Conservation (phyloP, 2,329 filamentous ascomycete genomes). For the Claviceps sp. region DNA sequence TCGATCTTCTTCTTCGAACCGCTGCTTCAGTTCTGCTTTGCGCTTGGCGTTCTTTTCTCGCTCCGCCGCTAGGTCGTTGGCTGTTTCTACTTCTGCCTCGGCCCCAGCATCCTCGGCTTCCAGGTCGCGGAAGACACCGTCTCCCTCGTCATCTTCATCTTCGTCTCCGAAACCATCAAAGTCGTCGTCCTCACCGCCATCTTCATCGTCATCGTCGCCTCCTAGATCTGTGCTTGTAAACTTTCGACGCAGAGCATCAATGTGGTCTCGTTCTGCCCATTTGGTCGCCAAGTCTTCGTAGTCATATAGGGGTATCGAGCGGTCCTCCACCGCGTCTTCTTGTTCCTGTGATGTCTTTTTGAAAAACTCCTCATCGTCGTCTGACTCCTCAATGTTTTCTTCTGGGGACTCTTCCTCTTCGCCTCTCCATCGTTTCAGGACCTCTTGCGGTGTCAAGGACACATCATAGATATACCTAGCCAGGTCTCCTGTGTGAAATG, state of each 20-base stretch:
- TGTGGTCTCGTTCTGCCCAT: conserved; percentile 68
- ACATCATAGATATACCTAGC: conserved; percentile 83
- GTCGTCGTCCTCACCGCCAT: conserved; percentile 36
- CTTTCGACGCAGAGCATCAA: conserved; percentile 58
- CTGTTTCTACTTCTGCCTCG: conserved; percentile 25
- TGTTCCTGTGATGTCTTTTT: conserved; percentile 49
- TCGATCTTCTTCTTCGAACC: conserved; percentile 96
- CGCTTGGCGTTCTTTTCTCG: conserved; percentile 78
- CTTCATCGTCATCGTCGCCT: conserved; percentile 25
- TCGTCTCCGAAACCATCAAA: conserved; percentile 39
- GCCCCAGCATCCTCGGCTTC: conserved; percentile 37
- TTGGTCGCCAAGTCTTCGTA: conserved; percentile 71
- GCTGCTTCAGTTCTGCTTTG: conserved; percentile 86
- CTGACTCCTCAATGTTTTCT: conserved; percentile 38
- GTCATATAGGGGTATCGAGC: conserved; percentile 64
- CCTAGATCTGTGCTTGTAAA: conserved; percentile 58
- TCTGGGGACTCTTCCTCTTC: conserved; percentile 41
- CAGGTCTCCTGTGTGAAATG: conserved; percentile 70
- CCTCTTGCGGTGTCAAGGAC: conserved; percentile 59
- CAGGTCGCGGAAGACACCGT: conserved; percentile 74
- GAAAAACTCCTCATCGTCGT: conserved; percentile 52
- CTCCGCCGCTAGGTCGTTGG: conserved; percentile 63
- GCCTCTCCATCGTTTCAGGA: conserved; percentile 68
- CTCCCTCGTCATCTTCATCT: conserved; percentile 56
- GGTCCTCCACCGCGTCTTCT: conserved; percentile 66